phyloP scores from a whole-genome alignment of 306 rosid genomes.

The Medicago truncatula region DNA sequence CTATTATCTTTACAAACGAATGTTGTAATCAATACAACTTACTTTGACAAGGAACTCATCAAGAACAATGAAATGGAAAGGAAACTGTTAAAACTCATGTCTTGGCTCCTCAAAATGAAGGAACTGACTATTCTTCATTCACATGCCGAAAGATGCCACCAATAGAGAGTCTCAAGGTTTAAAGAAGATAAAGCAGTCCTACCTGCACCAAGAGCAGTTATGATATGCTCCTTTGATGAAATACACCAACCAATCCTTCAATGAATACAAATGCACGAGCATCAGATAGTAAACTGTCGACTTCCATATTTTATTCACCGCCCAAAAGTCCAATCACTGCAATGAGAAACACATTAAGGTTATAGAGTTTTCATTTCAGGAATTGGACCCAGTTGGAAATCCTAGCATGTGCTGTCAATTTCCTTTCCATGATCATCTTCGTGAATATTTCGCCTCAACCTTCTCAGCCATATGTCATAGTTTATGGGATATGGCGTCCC shows the following conservation, averaged over 20 bases:
- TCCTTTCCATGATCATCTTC: constrained; percentile 91
- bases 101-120: constrained; percentile 46
- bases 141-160: constrained; percentile 43
- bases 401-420: constrained; percentile 65
- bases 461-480: constrained; percentile 90
- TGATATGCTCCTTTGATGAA: constrained; percentile 40
- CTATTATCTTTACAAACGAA: constrained; percentile 63
- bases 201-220: constrained; percentile 30
- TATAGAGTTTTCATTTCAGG: constrained; percentile 41
- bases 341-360: constrained; percentile 41
- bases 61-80: constrained; percentile 39
- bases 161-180: constrained; percentile 40
- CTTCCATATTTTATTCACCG: constrained; percentile 43
- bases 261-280: constrained; percentile 40
- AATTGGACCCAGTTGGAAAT: constrained; percentile 34
- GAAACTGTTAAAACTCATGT: constrained; percentile 42
- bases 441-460: constrained; percentile 77
- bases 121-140: constrained; percentile 39
- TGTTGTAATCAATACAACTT: constrained; percentile 50
- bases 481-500: constrained; percentile 97
- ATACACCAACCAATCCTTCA: constrained; percentile 37
- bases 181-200: constrained; percentile 32
- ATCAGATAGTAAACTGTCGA: constrained; percentile 42
- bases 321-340: constrained; percentile 44
- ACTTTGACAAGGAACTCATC: constrained; percentile 46